Conservation (phyloP, 805 yeast genomes). For the Kodamaea neixiangensis region DNA sequence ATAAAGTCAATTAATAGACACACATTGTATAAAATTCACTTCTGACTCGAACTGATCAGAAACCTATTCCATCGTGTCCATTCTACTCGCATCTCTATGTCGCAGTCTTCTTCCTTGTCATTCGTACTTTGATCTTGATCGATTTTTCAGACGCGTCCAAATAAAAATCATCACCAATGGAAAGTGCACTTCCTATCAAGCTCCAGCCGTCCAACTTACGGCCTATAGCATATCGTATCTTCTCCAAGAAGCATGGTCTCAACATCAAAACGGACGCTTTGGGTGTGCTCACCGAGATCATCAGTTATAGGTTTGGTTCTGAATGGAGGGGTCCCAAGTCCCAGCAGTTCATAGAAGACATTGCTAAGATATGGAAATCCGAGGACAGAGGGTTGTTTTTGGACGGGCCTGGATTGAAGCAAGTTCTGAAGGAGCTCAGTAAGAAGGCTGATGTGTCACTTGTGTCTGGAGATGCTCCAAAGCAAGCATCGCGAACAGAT, state of each 20-base stretch:
- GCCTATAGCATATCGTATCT: slow-evolving; percentile 86
- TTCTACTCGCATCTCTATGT: no score
- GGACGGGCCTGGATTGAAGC: slow-evolving; percentile 69
- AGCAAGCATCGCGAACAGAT: slow-evolving; percentile 20
- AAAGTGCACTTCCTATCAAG: slow-evolving; percentile 59
- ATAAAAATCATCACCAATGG: slow-evolving; percentile 8
- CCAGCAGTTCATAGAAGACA: slow-evolving; percentile 67
- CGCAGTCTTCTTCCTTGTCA: not conserved
- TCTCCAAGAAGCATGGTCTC: slow-evolving; percentile 90
- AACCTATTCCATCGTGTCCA: no score
- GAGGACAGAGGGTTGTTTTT: slow-evolving; percentile 86
- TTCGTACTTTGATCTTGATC: no score
- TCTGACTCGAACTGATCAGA: no score
- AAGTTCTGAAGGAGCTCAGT: slow-evolving; percentile 60
- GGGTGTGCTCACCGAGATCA: slow-evolving; percentile 64
- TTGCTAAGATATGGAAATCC: slow-evolving; percentile 83
- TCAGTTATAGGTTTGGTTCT: slow-evolving; percentile 77
- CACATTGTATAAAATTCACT: no score
- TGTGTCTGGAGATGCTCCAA: not conserved
- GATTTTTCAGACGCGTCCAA: not conserved
- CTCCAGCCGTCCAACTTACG: slow-evolving; percentile 81
- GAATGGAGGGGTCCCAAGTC: slow-evolving; percentile 79
- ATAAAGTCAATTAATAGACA: no score
- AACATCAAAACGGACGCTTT: slow-evolving; percentile 87
- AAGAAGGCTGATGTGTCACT: slow-evolving; percentile 13